Base-by-base conservation (phyloP, 805 yeast species). In the Maudiozyma barnettii region DNA sequence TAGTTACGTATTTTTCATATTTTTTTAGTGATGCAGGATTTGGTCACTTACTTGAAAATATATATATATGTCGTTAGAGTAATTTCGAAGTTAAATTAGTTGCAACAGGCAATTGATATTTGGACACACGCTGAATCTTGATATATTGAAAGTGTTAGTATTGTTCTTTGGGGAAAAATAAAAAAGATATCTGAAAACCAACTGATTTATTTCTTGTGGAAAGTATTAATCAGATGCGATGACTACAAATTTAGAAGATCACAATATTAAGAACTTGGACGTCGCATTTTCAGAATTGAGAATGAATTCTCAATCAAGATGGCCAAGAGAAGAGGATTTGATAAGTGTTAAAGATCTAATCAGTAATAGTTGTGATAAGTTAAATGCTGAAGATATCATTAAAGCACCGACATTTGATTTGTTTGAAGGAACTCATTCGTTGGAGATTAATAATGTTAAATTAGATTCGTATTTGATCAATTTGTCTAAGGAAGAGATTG, bases 371-470 rank as follows among this genome's bases (percentile, higher is more conserved):
- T 57, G 75, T 37, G 48, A 57, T 12, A 54, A 50, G 2, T 60
- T 82, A 36, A 58, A 63, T 16, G 73, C 75, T 36, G 82, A 81
- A 30, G 70, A 74, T 43, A 79, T 91, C 18, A 76, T 77, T 4
- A 79, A 79, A 54, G 72, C 76, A 9, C 74, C 78, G 0, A 66
- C 66, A 23, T 87, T 88, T 65, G 77, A 79, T 46, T 71, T 91
- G 41, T 70, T 83, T 51, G 88, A 87, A 55, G 95, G 96, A 0
- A 85, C 96, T 1, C 81, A 90, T 54, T 95, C 98, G 0, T 68
- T 88, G 50, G 98, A 90, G 62, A 74, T 82, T 13, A 72, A 79
- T 48, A 87, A 87, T 59, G 69, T 72, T 10, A 78, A 76, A 51
- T 71, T 91, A 55, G 99, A 91, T 61, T 79, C 96, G 0, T 88